phyloP scores from a whole-genome alignment of 768 basidiomycete genomes.

The Megacollybia marginata region DNA sequence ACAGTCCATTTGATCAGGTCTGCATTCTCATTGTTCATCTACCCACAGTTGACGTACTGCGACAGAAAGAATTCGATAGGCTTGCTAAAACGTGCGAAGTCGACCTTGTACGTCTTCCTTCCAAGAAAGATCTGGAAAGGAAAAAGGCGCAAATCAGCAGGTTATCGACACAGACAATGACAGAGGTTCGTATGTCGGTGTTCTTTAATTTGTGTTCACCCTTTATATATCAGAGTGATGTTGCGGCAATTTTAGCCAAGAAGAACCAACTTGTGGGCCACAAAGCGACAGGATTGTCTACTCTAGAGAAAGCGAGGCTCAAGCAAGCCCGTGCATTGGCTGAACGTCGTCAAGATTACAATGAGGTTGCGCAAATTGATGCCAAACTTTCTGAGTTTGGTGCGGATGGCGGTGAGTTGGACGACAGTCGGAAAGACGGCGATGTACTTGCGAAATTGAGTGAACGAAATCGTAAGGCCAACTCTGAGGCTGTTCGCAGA shows the following conservation, averaged over 20 bases:
- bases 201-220: constrained; percentile 3
- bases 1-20: constrained; percentile 57
- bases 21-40: constrained; percentile 16
- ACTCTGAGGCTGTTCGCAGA: constrained; percentile 70
- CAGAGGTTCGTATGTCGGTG: constrained; percentile 54
- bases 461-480: constrained; percentile 83
- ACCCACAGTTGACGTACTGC: constrained; percentile 6
- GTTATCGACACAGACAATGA: constrained; percentile 54
- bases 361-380: constrained; percentile 57
- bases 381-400: constrained; percentile 51
- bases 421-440: neutral
- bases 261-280: constrained; percentile 38
- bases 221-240: constrained; percentile 56
- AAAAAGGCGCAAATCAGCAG: constrained; percentile 59
- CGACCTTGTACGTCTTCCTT: constrained; percentile 61
- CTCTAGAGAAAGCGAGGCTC: constrained; percentile 61
- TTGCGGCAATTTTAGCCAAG: constrained; percentile 69
- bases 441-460: constrained; percentile 76
- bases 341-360: constrained; percentile 59
- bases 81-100: constrained; percentile 32
- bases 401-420: constrained; percentile 1
- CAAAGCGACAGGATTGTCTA: constrained; percentile 26
- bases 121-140: constrained; percentile 55
- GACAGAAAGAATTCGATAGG: constrained; percentile 69
- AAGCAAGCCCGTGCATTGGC: constrained; percentile 71